Evolutionary conservation across 176 grass and related monocot species (phyloP), one percentile per base, ranked within the genome.

Genomic region (Ampelocalamus luodianensis): DNA sequence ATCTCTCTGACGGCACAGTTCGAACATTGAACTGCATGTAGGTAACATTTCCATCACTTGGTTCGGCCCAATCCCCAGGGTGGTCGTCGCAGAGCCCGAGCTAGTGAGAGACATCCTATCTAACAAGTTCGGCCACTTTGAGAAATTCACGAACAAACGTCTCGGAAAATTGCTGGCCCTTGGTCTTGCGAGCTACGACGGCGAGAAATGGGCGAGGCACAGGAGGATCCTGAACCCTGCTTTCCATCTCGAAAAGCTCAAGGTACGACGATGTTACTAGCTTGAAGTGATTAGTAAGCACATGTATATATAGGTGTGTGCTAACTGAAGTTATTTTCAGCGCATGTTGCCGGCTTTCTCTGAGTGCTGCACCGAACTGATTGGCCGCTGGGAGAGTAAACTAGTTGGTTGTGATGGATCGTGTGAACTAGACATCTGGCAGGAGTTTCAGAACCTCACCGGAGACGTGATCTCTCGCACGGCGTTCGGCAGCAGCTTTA

Each of bases 181-280:
- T 61, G 92, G 95, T 15, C 44, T 97, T 50, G 65, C 51, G 4
- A 89, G 60, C 62, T 65, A 90, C 63, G 88, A 92, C 1, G 90
- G 94, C 0, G 94, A 94, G 86, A 94, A 94, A 90, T 97, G 94
- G 94, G 92, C 80, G 9, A 90, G 74, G 16, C 92, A 97, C 54
- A 81, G 94, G 26, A 94, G 90, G 82, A 90, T 94, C 75, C 68
- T 97, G 29, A 89, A 88, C 76, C 90, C 94, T 27, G 88, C 94
- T 75, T 97, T 97, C 77, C 90, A 91, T 78, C 49, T 90, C 5
- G 90, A 92, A 78, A 97, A 92, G 79, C 88, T 96, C 49, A 97
- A 97, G 85, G 91, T 94, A 80, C 32, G 32, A 34, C 32, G 32
- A 34, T 34, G 32, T 34, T 96, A 59, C 55, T 0, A n/a, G 55